Percentiles rank a stretch among this genome's conserved stretches.
These are phyloP conservation scores for Saksenaea oblongispora DNA, from an alignment of 371 early-diverging fungal genomes.

Conservation along the genomic window DNA sequence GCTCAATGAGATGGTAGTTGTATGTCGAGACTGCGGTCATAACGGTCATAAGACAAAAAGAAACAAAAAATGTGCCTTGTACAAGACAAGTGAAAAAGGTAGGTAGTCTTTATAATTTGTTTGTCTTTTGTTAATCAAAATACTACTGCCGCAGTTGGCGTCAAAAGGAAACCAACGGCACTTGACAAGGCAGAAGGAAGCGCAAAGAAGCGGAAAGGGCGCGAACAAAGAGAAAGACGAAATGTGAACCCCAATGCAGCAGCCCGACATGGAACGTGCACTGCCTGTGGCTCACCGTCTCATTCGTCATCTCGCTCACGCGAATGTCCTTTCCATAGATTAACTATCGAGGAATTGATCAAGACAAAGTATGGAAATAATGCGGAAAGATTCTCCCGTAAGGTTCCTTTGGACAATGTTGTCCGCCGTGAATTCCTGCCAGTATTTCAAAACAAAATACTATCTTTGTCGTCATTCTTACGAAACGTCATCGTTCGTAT, in stretches of 20 bases:
- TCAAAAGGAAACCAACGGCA: not conserved
- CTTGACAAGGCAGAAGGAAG: not conserved
- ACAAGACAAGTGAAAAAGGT: no score
- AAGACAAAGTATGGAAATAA: not conserved
- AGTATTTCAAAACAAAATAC: not conserved
- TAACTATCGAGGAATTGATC: not conserved
- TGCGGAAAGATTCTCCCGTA: not conserved
- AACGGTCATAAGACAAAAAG: no score
- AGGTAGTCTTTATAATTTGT: no score
- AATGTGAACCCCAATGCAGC: not conserved
- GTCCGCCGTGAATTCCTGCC: not conserved
- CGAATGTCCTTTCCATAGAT: no score
- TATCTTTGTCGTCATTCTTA: not conserved
- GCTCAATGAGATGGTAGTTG: no score
- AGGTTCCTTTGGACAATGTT: not conserved
- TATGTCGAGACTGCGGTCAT: no score
- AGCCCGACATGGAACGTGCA: not conserved
- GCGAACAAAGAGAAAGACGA: not conserved
- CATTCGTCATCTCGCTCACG: no score
- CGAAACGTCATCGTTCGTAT: not conserved
- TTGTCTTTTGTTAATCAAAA: not conserved
- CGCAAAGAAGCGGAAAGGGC: not conserved
- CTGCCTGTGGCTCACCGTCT: no score
- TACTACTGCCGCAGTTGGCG: not conserved
- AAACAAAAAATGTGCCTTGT: no score